Base-by-base conservation (phyloP, 371 early-diverging fungal species). In the Basidiobolus meristosporus region DNA sequence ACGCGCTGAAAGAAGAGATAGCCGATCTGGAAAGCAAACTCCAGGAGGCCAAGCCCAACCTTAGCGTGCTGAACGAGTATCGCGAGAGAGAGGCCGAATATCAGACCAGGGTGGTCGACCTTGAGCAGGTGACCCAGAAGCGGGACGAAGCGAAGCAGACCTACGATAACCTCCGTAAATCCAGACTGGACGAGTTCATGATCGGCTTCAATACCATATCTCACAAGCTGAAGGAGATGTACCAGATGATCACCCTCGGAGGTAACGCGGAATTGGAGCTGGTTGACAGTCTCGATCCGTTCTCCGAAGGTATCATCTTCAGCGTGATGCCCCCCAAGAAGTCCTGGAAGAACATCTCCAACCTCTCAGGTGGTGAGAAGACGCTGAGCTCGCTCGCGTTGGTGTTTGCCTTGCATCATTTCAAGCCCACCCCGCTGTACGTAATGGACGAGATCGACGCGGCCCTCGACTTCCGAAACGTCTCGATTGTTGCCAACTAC, bases 381-480 rank as follows among this genome's bases (percentile, higher is more conserved):
- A 99, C 99, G 0, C 63, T 99, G 28, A 85, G 88, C 53, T 97
- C 98, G 14, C 67, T 99, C 28, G 95, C 98, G 1, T 71, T 99
- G 28, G 97, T 99, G 10, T 99, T 99, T 73, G 99, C 99, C 0
- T 69, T 99, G 36, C 99, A 99, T 57, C 95, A 90, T 56, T 98
- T 82, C 71, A 93, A 91, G 49, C 99, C 99, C 1, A 98, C 98
- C 7, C 98, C 98, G 11, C 65, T 99, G 16, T 99, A 99, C 61
- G 90, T 99, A 15, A 98, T 99, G 98, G 99, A 99, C 63, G 99
- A 99, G 61, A 98, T 99, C 50, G 99, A 99, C 59, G 99, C 99
- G 0, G 99, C 99, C 1, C 65, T 99, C 31, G 99, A 99, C 58
- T 99, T 96, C 64, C 79, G 98, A 45, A 99, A 99, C 59, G 99